A percentile compares a stretch with the other conserved stretches of the same genome.
Conservation (phyloP, 2,329 filamentous ascomycete species). For the Golovinomyces cichoracearum region DNA sequence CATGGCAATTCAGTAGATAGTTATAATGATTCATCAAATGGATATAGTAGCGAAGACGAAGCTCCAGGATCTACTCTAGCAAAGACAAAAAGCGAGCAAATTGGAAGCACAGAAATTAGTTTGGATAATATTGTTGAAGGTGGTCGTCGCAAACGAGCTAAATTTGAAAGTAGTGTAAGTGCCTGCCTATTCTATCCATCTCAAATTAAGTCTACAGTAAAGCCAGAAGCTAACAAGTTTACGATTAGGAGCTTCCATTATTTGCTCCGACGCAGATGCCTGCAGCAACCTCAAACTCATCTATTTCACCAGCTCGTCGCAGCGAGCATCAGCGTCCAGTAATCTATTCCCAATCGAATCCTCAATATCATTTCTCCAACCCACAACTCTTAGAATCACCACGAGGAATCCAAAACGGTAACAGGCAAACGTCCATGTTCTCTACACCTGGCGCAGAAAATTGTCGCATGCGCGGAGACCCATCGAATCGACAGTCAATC, state of each 20-base stretch:
- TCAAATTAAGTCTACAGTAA: too few species aligned
- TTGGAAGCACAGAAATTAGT: constrained; percentile 90
- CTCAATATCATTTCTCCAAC: constrained; percentile 58
- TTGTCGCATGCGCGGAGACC: constrained; percentile 40
- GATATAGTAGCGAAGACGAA: constrained; percentile 71
- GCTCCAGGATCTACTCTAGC: constrained; percentile 52
- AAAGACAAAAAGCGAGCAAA: constrained; percentile 53
- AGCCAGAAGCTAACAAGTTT: constrained; percentile 6
- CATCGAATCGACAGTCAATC: constrained; percentile 20
- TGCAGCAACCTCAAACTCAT: constrained; percentile 86
- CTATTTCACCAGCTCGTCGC: constrained; percentile 71
- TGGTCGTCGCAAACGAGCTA: constrained; percentile 78
- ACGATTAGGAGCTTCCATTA: constrained; percentile 60
- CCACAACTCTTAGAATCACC: constrained; percentile 59
- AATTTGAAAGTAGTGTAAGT: constrained; percentile 91
- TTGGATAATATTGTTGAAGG: constrained; percentile 96
- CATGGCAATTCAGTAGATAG: constrained; percentile 28
- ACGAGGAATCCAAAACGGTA: constrained; percentile 39
- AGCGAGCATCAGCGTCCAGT: constrained; percentile 43
- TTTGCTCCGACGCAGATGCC: constrained; percentile 90
- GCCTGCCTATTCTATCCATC: not conserved
- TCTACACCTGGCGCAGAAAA: constrained; percentile 37
- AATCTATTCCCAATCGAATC: constrained; percentile 49
- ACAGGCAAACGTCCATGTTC: constrained; percentile 30
- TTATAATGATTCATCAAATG: constrained; percentile 38